Percentiles rank a stretch among this genome's conserved stretches.
Evolutionary conservation across 306 rosid species (phyloP).

Genomic region (Fragaria ananassa): DNA sequence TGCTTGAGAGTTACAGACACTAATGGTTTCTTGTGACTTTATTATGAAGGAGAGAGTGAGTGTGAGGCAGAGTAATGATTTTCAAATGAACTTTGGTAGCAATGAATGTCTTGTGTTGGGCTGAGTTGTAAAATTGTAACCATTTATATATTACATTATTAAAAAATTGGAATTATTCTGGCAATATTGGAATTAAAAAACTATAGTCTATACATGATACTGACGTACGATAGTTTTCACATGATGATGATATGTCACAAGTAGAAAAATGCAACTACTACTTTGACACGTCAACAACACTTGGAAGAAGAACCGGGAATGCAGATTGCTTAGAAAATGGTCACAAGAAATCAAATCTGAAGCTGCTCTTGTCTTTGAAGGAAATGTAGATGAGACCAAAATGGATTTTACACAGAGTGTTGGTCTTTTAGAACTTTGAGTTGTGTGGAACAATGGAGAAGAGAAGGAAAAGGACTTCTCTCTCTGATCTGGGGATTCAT

Average conservation of each 20-base stretch:
- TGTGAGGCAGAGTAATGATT: not conserved
- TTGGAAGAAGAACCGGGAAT: not conserved
- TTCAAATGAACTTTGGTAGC: not conserved
- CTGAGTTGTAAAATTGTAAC: not conserved
- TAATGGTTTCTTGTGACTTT: not conserved
- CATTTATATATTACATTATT: not conserved
- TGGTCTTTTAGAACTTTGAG: not conserved
- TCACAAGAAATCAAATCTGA: not conserved
- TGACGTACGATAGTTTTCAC: not conserved
- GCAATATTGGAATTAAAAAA: not conserved
- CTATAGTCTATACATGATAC: not conserved
- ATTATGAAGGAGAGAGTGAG: not conserved
- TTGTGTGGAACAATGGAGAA: not conserved
- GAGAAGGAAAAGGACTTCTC: not conserved
- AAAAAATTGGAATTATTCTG: no score
- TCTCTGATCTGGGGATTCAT: not conserved
- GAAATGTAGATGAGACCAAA: not conserved
- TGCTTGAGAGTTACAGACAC: not conserved
- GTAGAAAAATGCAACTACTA: not conserved
- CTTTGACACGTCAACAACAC: slow-evolving; percentile 4
- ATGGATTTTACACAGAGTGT: not conserved
- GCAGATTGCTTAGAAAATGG: not conserved
- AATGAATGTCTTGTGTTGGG: slow-evolving; percentile 2
- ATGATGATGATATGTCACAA: not conserved
- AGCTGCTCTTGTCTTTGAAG: not conserved